Evolutionary conservation across 148 eudicot genomes (phyloP).

Genomic region (Rhododendron vialii): DNA sequence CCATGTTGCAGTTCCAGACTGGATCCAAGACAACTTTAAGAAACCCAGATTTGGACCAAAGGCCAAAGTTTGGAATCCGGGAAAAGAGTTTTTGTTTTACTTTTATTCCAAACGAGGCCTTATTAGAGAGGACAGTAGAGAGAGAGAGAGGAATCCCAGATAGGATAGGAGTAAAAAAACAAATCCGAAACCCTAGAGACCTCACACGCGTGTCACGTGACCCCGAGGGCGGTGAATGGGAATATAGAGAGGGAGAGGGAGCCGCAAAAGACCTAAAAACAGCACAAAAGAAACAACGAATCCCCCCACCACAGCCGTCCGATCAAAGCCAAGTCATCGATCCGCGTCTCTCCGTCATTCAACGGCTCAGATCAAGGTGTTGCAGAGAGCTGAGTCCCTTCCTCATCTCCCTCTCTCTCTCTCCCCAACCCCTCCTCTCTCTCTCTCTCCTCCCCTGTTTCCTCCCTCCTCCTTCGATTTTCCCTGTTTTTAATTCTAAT

Average conservation of each 20-base stretch:
- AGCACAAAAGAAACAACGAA: conserved; percentile 16
- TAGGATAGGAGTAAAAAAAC: not conserved
- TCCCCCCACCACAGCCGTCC: conserved; percentile 29
- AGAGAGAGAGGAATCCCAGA: not conserved
- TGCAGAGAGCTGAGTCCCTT: conserved; percentile 21
- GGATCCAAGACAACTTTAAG: no score
- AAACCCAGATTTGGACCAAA: no score
- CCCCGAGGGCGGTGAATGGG: not conserved
- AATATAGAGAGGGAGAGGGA: conserved; percentile 4
- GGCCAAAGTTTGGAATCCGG: no score
- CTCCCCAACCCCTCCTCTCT: not conserved
- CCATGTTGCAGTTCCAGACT: no score
- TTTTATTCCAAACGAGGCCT: no score
- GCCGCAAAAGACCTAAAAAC: conserved; percentile 24
- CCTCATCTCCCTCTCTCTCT: conserved; percentile 24
- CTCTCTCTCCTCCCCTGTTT: conserved; percentile 21
- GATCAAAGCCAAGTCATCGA: conserved; percentile 54
- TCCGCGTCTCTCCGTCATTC: conserved; percentile 23
- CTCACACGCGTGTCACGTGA: conserved; percentile 49
- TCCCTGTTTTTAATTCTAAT: conserved; percentile 12
- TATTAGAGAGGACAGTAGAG: not conserved
- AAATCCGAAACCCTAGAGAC: conserved; percentile 26
- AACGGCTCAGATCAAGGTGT: conserved; percentile 51
- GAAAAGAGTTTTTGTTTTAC: no score
- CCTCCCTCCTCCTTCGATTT: conserved; percentile 5